Conservation (phyloP, 1,284 basidiomycete species). For the Exsudoporus floridanus region DNA sequence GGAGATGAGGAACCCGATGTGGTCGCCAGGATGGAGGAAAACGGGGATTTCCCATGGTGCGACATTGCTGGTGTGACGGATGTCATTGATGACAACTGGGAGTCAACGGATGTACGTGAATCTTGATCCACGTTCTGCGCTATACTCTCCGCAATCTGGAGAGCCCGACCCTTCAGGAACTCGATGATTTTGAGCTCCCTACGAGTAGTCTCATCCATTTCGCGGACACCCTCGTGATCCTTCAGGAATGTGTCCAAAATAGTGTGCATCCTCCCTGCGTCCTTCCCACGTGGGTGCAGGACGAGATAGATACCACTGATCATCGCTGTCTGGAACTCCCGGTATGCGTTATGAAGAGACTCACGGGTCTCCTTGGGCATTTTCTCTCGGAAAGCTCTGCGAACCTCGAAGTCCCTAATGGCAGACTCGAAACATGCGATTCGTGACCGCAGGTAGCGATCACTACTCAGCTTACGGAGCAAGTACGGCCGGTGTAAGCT, state of each 20-base stretch:
- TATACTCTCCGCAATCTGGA: slow-evolving; percentile 46
- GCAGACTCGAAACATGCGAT: slow-evolving; percentile 79
- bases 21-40: slow-evolving; percentile 40
- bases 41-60: slow-evolving; percentile 34
- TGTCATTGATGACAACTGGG: slow-evolving; percentile 53
- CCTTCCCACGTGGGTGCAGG: slow-evolving; percentile 68
- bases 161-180: slow-evolving; percentile 68
- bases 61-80: slow-evolving; percentile 28
- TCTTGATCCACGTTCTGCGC: slow-evolving; percentile 19
- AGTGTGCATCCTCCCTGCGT: slow-evolving; percentile 67
- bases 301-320: slow-evolving; percentile 82
- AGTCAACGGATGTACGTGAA: slow-evolving; percentile 24
- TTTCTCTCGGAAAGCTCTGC: slow-evolving; percentile 61
- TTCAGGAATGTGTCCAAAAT: slow-evolving; percentile 77
- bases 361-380: slow-evolving; percentile 61
- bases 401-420: slow-evolving; percentile 71
- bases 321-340: slow-evolving; percentile 85
- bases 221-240: slow-evolving; percentile 65
- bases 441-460: slow-evolving; percentile 74
- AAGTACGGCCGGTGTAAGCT: slow-evolving; percentile 79
- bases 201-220: slow-evolving; percentile 78
- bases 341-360: slow-evolving; percentile 74
- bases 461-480: slow-evolving; percentile 66
- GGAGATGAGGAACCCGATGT: slow-evolving; percentile 30
- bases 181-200: slow-evolving; percentile 79